Percentiles rank a stretch among this genome's conserved stretches.
These are phyloP conservation scores for Colletotrichum lini DNA, from an alignment of 2,329 filamentous ascomycete species.

Conservation along the genomic window DNA sequence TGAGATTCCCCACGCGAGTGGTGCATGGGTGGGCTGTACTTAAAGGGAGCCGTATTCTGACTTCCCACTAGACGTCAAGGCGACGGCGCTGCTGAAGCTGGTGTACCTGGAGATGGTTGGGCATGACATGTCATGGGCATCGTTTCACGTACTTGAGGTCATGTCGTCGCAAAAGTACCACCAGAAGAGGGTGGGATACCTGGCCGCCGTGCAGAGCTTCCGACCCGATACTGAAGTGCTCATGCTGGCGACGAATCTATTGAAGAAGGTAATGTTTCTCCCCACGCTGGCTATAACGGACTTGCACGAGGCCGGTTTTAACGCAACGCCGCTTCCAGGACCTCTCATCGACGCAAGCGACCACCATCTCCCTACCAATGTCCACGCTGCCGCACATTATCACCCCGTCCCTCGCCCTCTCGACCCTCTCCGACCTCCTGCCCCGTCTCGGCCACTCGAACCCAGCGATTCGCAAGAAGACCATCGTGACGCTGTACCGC, in stretches of 20 bases:
- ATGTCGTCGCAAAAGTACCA: conserved; percentile 97
- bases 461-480: conserved; percentile 92
- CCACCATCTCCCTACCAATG: conserved; percentile 88
- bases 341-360: conserved; percentile 78
- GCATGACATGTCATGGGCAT: conserved; percentile 99
- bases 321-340: conserved; percentile 65
- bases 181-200: conserved; percentile 95
- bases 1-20: conserved; percentile 55
- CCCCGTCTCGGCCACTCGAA: conserved; percentile 90
- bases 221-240: conserved; percentile 95
- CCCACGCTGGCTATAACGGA: background rate
- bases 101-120: conserved; percentile 99
- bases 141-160: conserved; percentile 97
- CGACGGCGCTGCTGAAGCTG: conserved; percentile 93
- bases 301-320: background rate
- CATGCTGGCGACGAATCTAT: conserved; percentile 95
- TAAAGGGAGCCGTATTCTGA: conserved; percentile 25
- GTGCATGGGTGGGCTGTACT: background rate
- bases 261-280: conserved; percentile 81
- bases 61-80: conserved; percentile 83
- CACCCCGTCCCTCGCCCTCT: conserved; percentile 91
- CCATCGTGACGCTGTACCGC: conserved; percentile 93
- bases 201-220: conserved; percentile 96
- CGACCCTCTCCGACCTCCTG: conserved; percentile 87
- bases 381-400: conserved; percentile 94